phyloP scores from a whole-genome alignment of 2,329 filamentous ascomycete genomes.

The Botrytis byssoidea region DNA sequence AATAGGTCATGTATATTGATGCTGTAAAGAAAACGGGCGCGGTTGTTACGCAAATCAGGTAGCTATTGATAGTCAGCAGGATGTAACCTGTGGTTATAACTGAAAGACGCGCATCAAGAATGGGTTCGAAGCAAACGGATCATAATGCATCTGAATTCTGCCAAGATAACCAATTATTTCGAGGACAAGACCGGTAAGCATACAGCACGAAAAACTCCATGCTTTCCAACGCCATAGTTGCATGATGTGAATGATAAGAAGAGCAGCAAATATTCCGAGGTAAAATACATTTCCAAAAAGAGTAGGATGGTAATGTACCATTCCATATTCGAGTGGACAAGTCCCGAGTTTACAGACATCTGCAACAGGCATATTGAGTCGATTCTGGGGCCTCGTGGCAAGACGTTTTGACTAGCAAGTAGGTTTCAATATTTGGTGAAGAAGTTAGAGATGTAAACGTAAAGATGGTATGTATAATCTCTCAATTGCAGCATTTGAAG shows the following conservation, averaged over 20 bases:
- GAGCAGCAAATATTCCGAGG: constrained; percentile 25
- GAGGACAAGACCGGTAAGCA: constrained; percentile 51
- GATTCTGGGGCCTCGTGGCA: neutral
- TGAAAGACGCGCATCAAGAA: constrained; percentile 29
- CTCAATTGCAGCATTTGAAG: neutral
- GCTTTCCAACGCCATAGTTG: constrained; percentile 47
- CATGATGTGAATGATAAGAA: constrained; percentile 29
- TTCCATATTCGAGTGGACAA: neutral
- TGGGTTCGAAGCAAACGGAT: constrained; percentile 26
- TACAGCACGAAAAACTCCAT: constrained; percentile 54
- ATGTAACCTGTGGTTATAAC: neutral
- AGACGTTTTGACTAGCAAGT: neutral
- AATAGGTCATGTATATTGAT: constrained; percentile 57
- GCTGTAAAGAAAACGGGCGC: constrained; percentile 53
- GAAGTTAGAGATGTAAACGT: neutral
- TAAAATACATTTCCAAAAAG: constrained; percentile 18
- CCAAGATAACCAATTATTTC: constrained; percentile 59
- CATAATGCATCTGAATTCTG: constrained; percentile 33
- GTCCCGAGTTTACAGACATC: neutral
- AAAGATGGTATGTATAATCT: neutral
- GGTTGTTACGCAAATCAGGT: constrained; percentile 54
- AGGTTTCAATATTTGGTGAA: neutral
- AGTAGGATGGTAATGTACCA: neutral
- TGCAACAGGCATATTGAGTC: neutral
- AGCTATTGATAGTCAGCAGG: constrained; percentile 40